Evolutionary conservation across 768 basidiomycete species (phyloP), one percentile per base, ranked within the genome.

Genomic region (Lepiota venenata): DNA sequence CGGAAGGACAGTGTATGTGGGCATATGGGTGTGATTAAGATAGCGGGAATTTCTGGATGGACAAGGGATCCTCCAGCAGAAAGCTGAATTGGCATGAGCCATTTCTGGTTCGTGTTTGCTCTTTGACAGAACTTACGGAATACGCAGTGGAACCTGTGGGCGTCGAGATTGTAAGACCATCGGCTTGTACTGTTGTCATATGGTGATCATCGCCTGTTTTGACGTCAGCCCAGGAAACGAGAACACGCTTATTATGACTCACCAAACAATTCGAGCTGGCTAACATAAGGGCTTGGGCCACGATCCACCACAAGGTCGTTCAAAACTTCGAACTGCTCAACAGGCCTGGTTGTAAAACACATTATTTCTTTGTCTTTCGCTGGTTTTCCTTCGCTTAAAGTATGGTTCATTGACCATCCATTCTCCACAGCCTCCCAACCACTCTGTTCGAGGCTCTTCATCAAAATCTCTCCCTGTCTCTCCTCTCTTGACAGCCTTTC

Each of bases 131-230:
- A 73, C 87, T 43, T 62, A 93, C 92, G 14, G 97, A 99, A 70
- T 99, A 99, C 2, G 97, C 97, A 10, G 97, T 99, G 21, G 97
- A 98, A 3, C 97, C 97, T 0, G 97, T 99, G 7, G 97, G 97
- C 0, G 97, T 99, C 32, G 97, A 88, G 14, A 99, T 87, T 27
- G 91, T 93, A 40, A 99, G 74, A 11, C 97, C 97, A 63, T 99
- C 97, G 0, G 95, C 97, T 72, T 98, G 97, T 2, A 98, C 97
- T 2, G 97, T 99, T 1, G 97, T 99, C 82, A 99, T 87, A 74
- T 98, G 97, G 69, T 99, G 93, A 59, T 99, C 96, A 66, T 99
- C 97, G 56, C 94, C 96, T 98, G 21, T 61, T 18, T 66, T 56
- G 44, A 49, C 15, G 16, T 27, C 36, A 49, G 38, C 32, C 43